These are phyloP conservation scores for Fusarium abutilonis DNA, from an alignment of 2,329 filamentous ascomycete genomes.

Conservation along the genomic window DNA sequence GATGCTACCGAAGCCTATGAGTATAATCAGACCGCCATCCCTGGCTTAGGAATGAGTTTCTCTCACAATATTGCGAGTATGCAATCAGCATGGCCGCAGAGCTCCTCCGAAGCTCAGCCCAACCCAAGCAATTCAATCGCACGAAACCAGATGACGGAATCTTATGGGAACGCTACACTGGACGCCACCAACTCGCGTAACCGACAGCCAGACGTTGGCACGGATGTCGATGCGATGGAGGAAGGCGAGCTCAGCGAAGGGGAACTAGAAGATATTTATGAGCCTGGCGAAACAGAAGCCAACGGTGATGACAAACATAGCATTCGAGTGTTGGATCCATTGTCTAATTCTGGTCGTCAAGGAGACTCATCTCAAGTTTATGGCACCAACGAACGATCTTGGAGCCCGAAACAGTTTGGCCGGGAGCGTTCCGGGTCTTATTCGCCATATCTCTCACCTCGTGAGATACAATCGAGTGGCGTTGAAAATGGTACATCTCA, in stretches of 20 bases:
- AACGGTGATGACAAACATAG: neutral
- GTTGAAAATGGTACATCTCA: slow-evolving; percentile 22
- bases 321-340: neutral
- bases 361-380: neutral
- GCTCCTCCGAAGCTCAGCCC: slow-evolving; percentile 4
- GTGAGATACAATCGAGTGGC: slow-evolving; percentile 52
- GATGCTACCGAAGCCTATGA: slow-evolving; percentile 35
- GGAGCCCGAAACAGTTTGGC: slow-evolving; percentile 25
- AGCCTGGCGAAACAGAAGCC: slow-evolving; percentile 48
- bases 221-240: slow-evolving; percentile 56
- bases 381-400: slow-evolving; percentile 2
- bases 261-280: slow-evolving; percentile 68
- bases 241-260: slow-evolving; percentile 82
- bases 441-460: slow-evolving; percentile 62
- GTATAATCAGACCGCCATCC: slow-evolving; percentile 48
- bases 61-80: slow-evolving; percentile 27
- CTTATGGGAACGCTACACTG: neutral
- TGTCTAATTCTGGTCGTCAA: neutral
- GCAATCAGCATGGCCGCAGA: slow-evolving; percentile 31
- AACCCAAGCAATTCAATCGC: neutral
- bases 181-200: slow-evolving; percentile 4
- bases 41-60: slow-evolving; percentile 49
- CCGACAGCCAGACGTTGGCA: slow-evolving; percentile 3
- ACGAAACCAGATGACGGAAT: neutral
- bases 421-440: slow-evolving; percentile 63